These are phyloP conservation scores for Fusarium zealandicum DNA, from an alignment of 2,329 filamentous ascomycete species.

Conservation along the genomic window DNA sequence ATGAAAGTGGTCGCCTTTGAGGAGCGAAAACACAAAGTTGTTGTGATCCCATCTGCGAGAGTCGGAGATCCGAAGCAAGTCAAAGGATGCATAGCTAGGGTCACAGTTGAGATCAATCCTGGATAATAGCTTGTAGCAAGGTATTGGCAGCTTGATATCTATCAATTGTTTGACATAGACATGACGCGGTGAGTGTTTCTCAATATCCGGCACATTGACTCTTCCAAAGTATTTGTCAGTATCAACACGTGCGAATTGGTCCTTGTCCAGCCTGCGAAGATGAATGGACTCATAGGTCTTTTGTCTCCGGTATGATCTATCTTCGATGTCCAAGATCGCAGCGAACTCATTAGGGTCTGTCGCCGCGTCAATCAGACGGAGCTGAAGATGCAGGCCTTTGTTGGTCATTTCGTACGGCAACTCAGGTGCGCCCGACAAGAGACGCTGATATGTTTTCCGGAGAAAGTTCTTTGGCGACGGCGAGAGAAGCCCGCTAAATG, in stretches of 20 bases:
- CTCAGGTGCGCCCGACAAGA: too few relatives aligned
- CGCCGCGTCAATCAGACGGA: background rate
- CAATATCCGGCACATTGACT: too few relatives aligned
- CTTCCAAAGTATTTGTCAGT: background rate
- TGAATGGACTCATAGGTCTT: too few relatives aligned
- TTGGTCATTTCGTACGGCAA: constrained; percentile 20
- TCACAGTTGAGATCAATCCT: background rate
- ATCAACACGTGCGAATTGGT: constrained; percentile 11
- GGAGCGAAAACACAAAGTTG: too few relatives aligned
- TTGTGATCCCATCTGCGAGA: background rate
- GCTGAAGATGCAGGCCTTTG: constrained; percentile 8
- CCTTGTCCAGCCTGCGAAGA: background rate
- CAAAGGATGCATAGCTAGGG: too few relatives aligned
- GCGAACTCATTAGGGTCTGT: background rate
- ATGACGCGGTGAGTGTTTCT: too few relatives aligned
- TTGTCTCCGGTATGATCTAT: too few relatives aligned
- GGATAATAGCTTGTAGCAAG: background rate
- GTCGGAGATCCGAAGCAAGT: background rate
- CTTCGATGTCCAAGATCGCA: constrained; percentile 6
- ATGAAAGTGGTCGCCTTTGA: too few relatives aligned
- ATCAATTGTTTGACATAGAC: constrained; percentile 13
- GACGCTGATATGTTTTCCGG: too few relatives aligned
- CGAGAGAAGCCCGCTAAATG: constrained; percentile 17
- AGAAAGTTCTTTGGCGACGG: background rate
- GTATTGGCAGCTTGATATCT: background rate